Conservation (phyloP, 2,329 filamentous ascomycete species). For the Gnomoniopsis sp. region DNA sequence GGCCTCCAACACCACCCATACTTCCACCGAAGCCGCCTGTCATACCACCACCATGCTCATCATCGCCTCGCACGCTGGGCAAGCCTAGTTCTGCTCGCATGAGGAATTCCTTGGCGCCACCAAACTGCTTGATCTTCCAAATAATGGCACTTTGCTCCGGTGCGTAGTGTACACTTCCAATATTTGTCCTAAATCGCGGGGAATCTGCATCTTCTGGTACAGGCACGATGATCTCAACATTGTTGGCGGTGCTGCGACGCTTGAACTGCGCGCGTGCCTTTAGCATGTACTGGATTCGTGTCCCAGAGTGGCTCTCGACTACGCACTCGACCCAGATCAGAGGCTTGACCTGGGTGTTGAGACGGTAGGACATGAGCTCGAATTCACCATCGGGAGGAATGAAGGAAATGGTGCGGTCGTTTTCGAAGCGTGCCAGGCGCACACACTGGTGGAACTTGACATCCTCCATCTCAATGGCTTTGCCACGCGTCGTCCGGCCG, state of each 20-base stretch:
- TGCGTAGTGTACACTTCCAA: constrained; percentile 94
- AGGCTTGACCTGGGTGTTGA: constrained; percentile 98
- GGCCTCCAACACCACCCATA: constrained; percentile 82
- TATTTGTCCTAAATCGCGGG: constrained; percentile 94
- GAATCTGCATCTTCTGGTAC: constrained; percentile 97
- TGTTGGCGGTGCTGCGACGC: constrained; percentile 94
- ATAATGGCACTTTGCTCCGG: constrained; percentile 97
- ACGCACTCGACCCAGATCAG: constrained; percentile 99
- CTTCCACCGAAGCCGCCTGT: constrained; percentile 95
- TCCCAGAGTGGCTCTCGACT: constrained; percentile 92
- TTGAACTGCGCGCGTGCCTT: constrained; percentile 99
- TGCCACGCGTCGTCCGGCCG: constrained; percentile 86
- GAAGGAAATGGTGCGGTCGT: constrained; percentile 97
- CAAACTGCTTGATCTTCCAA: constrained; percentile 99
- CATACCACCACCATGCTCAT: constrained; percentile 95
- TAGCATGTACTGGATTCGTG: constrained; percentile 97
- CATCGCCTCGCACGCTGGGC: constrained; percentile 89
- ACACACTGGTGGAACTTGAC: constrained; percentile 99
- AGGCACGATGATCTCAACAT: constrained; percentile 95
- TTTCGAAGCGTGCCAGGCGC: constrained; percentile 91
- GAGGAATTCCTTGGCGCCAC: constrained; percentile 95
- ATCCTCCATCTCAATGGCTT: constrained; percentile 99
- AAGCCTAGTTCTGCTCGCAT: constrained; percentile 96
- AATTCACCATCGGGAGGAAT: constrained; percentile 98
- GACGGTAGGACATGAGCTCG: constrained; percentile 97